Evolutionary conservation across 805 yeast species (phyloP).

Genomic region (Starmerella riodocensis): DNA sequence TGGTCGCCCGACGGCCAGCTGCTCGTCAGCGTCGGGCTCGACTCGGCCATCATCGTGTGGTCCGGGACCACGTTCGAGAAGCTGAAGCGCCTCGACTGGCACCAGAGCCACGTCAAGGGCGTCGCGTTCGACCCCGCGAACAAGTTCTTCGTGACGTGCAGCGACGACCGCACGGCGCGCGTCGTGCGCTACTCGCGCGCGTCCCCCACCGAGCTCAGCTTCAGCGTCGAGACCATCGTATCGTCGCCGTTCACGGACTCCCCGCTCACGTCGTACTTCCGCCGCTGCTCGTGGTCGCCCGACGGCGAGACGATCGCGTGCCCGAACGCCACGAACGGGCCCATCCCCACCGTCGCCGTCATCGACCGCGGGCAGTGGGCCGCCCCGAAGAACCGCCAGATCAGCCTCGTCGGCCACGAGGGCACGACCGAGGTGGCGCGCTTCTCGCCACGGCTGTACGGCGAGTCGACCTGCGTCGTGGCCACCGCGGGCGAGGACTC

Average conservation of each 20-base stretch:
- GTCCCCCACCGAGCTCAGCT: slow-evolving; percentile 54
- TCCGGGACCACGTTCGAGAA: slow-evolving; percentile 83
- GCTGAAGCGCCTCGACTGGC: slow-evolving; percentile 78
- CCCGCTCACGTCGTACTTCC: slow-evolving; percentile 81
- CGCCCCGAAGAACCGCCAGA: slow-evolving; percentile 34
- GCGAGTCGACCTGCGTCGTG: slow-evolving; percentile 40
- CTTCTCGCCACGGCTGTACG: slow-evolving; percentile 35
- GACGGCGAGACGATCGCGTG: slow-evolving; percentile 60
- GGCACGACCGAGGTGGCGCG: slow-evolving; percentile 55
- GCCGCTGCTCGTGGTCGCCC: slow-evolving; percentile 61
- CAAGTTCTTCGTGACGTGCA: slow-evolving; percentile 91
- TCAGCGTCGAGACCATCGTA: slow-evolving; percentile 73
- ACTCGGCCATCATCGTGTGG: slow-evolving; percentile 87
- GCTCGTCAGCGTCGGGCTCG: slow-evolving; percentile 86
- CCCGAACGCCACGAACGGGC: slow-evolving; percentile 57
- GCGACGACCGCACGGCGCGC: slow-evolving; percentile 86
- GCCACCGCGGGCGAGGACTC: slow-evolving; percentile 96
- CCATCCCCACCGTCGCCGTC: slow-evolving; percentile 47
- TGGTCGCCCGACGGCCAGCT: slow-evolving; percentile 95
- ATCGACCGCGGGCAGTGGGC: slow-evolving; percentile 52
- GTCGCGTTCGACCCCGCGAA: slow-evolving; percentile 96
- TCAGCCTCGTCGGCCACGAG: slow-evolving; percentile 54
- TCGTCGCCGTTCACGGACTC: slow-evolving; percentile 76
- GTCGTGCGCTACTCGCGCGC: slow-evolving; percentile 73
- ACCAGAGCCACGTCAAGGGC: slow-evolving; percentile 91